Conservation (phyloP, 2,329 filamentous ascomycete genomes). For the Ramularia endophylla region DNA sequence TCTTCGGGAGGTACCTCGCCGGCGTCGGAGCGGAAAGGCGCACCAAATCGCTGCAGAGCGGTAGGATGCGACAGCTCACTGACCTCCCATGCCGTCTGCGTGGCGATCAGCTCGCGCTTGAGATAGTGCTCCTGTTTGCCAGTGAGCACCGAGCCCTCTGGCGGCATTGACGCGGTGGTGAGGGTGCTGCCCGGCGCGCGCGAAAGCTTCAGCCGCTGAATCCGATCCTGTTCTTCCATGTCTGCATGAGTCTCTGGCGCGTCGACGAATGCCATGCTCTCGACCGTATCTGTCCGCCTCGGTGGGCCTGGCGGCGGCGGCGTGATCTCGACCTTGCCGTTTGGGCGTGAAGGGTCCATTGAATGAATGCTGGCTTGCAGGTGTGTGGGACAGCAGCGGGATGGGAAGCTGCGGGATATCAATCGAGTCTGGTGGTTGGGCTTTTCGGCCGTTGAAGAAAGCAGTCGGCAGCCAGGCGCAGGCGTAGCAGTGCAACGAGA, state of each 20-base stretch:
- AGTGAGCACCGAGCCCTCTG: conserved; percentile 62
- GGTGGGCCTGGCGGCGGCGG: conserved; percentile 8
- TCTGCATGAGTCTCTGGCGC: conserved; percentile 21
- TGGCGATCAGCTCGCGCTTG: conserved; percentile 87
- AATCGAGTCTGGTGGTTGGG: too few species aligned
- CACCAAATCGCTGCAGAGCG: conserved; percentile 88
- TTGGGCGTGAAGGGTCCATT: too few species aligned
- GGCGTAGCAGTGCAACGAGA: too few species aligned
- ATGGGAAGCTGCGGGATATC: too few species aligned
- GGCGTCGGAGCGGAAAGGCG: conserved; percentile 86
- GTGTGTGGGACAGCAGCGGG: too few species aligned
- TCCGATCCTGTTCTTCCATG: conserved; percentile 10
- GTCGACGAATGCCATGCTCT: conserved; percentile 27
- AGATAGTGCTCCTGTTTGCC: conserved; percentile 99
- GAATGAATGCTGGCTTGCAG: too few species aligned
- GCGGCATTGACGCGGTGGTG: conserved; percentile 33
- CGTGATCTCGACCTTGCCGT: too few species aligned
- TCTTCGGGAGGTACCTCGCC: conserved; percentile 91
- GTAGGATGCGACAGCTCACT: conserved; percentile 90
- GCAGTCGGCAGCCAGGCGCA: too few species aligned
- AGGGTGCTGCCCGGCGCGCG: conserved; percentile 23
- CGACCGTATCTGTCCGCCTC: conserved; percentile 24
- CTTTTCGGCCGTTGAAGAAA: too few species aligned
- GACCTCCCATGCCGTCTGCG: conserved; percentile 88
- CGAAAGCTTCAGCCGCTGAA: conserved; percentile 16